Evolutionary conservation across 169 alveolate genomes (phyloP).

Genomic region (Plasmodium vivax): DNA sequence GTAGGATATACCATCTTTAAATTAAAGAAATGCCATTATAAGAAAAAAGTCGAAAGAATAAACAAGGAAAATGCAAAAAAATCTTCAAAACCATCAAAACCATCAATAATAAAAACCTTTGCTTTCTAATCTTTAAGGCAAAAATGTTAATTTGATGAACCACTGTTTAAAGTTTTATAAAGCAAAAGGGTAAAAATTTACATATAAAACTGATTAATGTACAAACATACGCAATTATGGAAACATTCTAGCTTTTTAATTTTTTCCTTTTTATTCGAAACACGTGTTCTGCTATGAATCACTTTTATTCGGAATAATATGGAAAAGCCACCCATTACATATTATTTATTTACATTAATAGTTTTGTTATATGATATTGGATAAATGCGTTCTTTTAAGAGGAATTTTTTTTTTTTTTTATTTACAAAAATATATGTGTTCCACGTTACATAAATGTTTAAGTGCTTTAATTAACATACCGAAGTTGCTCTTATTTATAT

Average conservation of each 20-base stretch:
- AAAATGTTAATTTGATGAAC: background rate
- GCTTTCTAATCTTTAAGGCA: background rate
- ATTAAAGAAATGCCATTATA: background rate
- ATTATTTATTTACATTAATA: background rate
- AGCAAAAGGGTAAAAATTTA: background rate
- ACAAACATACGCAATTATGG: background rate
- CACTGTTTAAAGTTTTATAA: background rate
- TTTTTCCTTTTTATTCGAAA: background rate
- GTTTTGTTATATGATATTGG: background rate
- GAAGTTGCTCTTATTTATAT: background rate
- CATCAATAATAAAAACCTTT: background rate
- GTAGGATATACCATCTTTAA: background rate
- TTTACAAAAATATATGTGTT: background rate
- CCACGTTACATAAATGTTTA: background rate
- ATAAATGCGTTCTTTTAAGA: background rate
- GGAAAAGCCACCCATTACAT: background rate
- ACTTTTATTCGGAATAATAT: background rate
- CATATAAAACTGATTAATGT: background rate
- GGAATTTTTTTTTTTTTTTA: background rate
- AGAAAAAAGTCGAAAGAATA: background rate
- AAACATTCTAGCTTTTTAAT: background rate
- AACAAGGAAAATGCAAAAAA: background rate
- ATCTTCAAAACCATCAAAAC: background rate
- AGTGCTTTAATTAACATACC: background rate
- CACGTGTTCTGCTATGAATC: background rate